These are phyloP conservation scores for Talaromyces funiculosus DNA, from an alignment of 2,329 filamentous ascomycete genomes.

Conservation along the genomic window DNA sequence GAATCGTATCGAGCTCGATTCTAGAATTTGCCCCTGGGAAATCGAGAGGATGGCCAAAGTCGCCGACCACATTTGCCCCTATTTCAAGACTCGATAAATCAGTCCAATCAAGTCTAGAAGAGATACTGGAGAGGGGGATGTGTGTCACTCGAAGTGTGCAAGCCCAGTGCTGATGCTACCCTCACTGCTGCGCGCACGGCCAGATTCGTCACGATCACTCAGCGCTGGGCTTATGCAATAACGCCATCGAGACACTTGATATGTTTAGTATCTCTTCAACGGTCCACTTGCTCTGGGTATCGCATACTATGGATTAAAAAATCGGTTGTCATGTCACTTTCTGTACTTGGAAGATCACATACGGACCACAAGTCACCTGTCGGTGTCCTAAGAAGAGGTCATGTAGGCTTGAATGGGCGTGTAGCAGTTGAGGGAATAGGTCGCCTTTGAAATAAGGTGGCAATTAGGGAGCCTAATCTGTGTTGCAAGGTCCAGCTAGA, in stretches of 20 bases:
- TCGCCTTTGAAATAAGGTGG: background rate
- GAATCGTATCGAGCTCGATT: background rate
- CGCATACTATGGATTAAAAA: background rate
- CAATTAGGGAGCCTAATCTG: background rate
- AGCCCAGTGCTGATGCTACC: background rate
- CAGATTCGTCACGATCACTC: background rate
- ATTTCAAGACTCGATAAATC: constrained; percentile 4
- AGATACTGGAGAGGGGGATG: background rate
- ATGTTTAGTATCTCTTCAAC: background rate
- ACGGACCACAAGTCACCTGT: background rate
- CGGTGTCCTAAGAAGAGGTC: background rate
- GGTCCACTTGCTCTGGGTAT: background rate
- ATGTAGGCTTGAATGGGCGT: background rate
- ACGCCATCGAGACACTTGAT: background rate
- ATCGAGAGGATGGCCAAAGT: background rate
- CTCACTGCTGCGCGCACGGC: background rate
- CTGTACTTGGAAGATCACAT: too few species aligned
- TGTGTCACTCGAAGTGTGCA: background rate
- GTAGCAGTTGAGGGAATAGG: background rate
- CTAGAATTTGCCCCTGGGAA: background rate
- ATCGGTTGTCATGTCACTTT: background rate
- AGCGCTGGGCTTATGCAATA: background rate
- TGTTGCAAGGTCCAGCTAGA: background rate
- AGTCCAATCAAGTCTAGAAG: background rate
- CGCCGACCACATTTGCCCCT: background rate